Evolutionary conservation across 2,329 filamentous ascomycete genomes (phyloP).

Genomic region (Mycocentrospora acerina): DNA sequence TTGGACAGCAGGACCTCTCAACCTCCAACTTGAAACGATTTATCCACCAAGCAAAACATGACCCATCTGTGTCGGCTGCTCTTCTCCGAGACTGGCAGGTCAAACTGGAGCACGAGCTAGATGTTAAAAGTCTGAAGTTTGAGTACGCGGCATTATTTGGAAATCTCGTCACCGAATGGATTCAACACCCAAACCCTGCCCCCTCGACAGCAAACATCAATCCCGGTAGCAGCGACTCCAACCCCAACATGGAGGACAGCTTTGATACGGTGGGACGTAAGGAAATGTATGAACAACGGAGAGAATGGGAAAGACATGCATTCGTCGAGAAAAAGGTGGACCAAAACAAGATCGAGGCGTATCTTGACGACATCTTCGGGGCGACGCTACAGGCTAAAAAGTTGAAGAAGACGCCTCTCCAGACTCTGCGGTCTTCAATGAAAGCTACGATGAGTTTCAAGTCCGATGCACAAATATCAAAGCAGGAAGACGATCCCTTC

Average conservation of each 20-base stretch:
- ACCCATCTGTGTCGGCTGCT: conserved; percentile 26
- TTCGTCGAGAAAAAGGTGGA: conserved; percentile 55
- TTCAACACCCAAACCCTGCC: conserved; percentile 27
- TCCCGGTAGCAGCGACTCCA: conserved; percentile 3
- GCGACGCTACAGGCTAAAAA: conserved; percentile 44
- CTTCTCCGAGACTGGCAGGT: conserved; percentile 27
- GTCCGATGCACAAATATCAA: conserved; percentile 16
- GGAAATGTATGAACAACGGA: conserved; percentile 46
- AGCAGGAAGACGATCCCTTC: conserved; percentile 23
- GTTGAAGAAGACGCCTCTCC: conserved; percentile 41
- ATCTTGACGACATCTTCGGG: conserved; percentile 55
- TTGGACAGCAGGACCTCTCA: conserved; percentile 12
- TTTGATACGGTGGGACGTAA: conserved; percentile 48
- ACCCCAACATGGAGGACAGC: conserved; percentile 20
- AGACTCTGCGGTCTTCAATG: conserved; percentile 44
- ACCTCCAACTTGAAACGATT: conserved; percentile 24
- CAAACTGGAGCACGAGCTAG: conserved; percentile 25
- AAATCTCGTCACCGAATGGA: conserved; percentile 30
- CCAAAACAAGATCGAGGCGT: conserved; percentile 48
- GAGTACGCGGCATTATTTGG: conserved; percentile 32
- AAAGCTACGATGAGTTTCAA: conserved; percentile 25
- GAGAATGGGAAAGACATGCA: conserved; percentile 58
- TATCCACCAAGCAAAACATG: conserved; percentile 27
- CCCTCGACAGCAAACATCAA: neutral
- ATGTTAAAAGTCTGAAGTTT: conserved; percentile 32